Percentiles rank a stretch among this genome's conserved stretches.
Conservation (phyloP, 768 basidiomycete species). For the Naganishia kalamii region DNA sequence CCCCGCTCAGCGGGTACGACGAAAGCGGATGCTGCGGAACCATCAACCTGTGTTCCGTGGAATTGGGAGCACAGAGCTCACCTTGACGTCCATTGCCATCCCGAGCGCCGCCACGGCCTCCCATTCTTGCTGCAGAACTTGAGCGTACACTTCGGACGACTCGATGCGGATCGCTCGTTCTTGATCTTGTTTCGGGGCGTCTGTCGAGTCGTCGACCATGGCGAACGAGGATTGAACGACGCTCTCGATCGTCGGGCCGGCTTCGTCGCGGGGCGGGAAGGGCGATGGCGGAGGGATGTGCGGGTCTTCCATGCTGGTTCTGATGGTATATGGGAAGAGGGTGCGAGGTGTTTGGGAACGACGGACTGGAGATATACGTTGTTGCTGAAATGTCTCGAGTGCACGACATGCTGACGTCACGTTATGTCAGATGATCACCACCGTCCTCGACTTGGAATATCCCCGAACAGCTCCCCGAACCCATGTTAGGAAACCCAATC, state of each 20-base stretch:
- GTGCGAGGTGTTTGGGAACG: too few species aligned
- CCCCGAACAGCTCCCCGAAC: too few species aligned
- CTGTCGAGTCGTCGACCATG: neutral
- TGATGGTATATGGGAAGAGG: too few species aligned
- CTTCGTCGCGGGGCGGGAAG: neutral
- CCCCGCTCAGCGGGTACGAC: neutral
- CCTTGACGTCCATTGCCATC: conserved; percentile 6
- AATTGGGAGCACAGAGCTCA: neutral
- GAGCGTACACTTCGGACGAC: neutral
- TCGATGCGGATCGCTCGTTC: conserved; percentile 13
- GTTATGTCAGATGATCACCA: too few species aligned
- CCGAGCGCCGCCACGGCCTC: neutral
- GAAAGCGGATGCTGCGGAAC: conserved; percentile 6
- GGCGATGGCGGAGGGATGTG: neutral
- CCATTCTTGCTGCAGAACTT: neutral
- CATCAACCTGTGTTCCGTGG: too few species aligned
- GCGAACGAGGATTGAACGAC: neutral
- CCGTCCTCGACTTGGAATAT: too few species aligned
- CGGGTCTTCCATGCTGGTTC: too few species aligned
- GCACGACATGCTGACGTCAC: neutral
- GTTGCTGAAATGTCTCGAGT: neutral
- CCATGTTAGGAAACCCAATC: neutral
- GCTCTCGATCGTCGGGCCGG: neutral
- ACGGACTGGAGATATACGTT: too few species aligned
- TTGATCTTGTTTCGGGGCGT: neutral